phyloP scores from a whole-genome alignment of 139 green algal species.

The Closterium sp. region DNA sequence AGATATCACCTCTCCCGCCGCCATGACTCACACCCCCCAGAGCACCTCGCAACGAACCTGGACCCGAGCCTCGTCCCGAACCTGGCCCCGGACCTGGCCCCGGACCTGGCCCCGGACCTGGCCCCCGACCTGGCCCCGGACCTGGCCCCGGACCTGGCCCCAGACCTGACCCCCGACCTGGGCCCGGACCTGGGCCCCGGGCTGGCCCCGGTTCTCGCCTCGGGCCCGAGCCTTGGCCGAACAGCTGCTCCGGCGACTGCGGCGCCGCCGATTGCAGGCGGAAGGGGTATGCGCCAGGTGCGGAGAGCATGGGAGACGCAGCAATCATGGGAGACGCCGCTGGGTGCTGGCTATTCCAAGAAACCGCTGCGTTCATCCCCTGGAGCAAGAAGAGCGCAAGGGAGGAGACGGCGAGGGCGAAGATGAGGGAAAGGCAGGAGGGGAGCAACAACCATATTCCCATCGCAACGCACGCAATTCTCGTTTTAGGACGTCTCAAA shows the following conservation, averaged over 20 bases:
- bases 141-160: no score
- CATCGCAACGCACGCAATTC: no score
- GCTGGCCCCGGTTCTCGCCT: no score
- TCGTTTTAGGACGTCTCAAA: no score
- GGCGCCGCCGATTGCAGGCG: background rate
- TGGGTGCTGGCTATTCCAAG: no score
- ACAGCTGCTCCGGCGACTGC: background rate
- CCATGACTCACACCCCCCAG: background rate
- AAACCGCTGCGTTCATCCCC: no score
- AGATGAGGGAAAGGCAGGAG: no score
- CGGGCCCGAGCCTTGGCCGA: background rate
- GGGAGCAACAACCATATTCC: no score
- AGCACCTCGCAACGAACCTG: background rate
- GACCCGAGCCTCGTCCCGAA: background rate
- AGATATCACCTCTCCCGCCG: background rate
- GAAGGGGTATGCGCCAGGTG: background rate
- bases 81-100: background rate
- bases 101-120: background rate
- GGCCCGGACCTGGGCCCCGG: no score
- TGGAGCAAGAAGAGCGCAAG: no score
- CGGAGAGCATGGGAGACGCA: background rate
- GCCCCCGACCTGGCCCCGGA: background rate
- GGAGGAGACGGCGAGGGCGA: no score
- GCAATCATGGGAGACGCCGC: no score
- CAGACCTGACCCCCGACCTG: background rate